These are phyloP conservation scores for Patellifolia procumbens DNA, from an alignment of 179 eudicot species.

Conservation along the genomic window DNA sequence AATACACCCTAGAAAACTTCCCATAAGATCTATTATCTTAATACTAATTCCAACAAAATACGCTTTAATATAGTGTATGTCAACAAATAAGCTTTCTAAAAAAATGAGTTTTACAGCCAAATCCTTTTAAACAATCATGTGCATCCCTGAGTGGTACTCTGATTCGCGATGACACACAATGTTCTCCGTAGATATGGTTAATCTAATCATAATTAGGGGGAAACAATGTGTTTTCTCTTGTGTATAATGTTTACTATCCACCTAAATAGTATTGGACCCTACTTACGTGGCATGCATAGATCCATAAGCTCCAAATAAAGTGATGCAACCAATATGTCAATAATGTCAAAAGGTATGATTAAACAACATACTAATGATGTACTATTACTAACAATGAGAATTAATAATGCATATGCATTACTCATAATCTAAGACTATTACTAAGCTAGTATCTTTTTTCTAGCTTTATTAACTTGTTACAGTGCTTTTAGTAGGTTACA, in stretches of 20 bases:
- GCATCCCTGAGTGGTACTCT: no score
- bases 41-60: no score
- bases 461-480: background rate
- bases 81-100: no score
- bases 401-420: constrained; percentile 3
- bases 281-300: constrained; percentile 19
- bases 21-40: no score
- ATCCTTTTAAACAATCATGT: no score
- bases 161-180: no score
- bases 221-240: no score
- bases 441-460: constrained; percentile 6
- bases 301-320: constrained; percentile 12
- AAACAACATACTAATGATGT: constrained; percentile 24
- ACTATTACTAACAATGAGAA: constrained; percentile 16
- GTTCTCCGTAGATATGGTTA: background rate
- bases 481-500: constrained; percentile 20
- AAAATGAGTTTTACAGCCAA: no score
- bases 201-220: background rate
- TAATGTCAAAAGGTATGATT: constrained; percentile 21
- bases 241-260: background rate
- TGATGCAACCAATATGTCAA: constrained; percentile 1
- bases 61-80: no score
- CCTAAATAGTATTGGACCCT: constrained; percentile 3
- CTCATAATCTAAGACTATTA: background rate
- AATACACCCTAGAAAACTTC: no score